Percentiles rank a stretch among this genome's conserved stretches.
phyloP scores from a whole-genome alignment of 352 stramenopile species.

The Pythium folliculosum region DNA sequence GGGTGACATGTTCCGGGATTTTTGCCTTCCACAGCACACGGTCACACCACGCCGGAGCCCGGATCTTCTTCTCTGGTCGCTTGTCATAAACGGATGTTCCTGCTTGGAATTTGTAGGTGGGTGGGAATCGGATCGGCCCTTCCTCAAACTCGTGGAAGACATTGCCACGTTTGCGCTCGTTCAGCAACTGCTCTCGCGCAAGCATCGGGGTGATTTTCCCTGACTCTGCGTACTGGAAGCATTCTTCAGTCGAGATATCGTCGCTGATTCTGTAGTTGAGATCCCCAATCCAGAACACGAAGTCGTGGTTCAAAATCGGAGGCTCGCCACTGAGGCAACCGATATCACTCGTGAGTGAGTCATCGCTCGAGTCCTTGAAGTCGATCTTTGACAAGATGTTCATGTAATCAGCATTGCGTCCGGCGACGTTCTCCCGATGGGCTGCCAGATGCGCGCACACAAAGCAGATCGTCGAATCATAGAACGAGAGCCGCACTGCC shows the following conservation, averaged over 20 bases:
- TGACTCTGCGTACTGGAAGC: slow-evolving; percentile 60
- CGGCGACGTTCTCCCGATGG: slow-evolving; percentile 97
- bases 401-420: slow-evolving; percentile 97
- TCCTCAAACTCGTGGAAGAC: slow-evolving; percentile 91
- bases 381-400: slow-evolving; percentile 97
- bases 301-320: slow-evolving; percentile 96
- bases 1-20: slow-evolving; percentile 43
- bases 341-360: slow-evolving; percentile 24
- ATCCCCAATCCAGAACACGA: slow-evolving; percentile 97
- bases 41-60: slow-evolving; percentile 97
- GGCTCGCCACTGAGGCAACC: slow-evolving; percentile 56
- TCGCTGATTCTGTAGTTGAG: slow-evolving; percentile 92
- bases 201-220: slow-evolving; percentile 41
- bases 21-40: slow-evolving; percentile 85
- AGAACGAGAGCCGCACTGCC: slow-evolving; percentile 95
- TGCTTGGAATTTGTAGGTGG: slow-evolving; percentile 98
- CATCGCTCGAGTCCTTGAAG: slow-evolving; percentile 73
- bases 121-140: slow-evolving; percentile 90
- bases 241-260: slow-evolving; percentile 71
- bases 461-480: slow-evolving; percentile 98
- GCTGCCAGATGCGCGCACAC: slow-evolving; percentile 98
- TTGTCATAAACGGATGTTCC: slow-evolving; percentile 96
- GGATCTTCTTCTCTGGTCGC: slow-evolving; percentile 98
- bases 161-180: slow-evolving; percentile 68
- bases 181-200: slow-evolving; percentile 64